Evolutionary conservation across 1,284 basidiomycete genomes (phyloP).

Genomic region (Coriolopsis trogii): DNA sequence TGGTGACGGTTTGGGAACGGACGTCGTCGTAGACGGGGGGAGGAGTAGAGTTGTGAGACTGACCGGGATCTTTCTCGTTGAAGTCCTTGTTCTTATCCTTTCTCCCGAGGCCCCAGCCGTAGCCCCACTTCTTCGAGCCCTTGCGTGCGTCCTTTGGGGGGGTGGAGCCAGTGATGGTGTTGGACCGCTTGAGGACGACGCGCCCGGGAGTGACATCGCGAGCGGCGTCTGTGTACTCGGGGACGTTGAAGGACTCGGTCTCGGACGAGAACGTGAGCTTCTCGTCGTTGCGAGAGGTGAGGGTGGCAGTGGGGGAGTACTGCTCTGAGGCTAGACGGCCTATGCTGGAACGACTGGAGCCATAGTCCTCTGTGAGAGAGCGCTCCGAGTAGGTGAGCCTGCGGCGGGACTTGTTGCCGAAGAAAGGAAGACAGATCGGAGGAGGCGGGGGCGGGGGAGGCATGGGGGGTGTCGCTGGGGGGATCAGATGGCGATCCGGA

Average conservation of each 20-base stretch:
- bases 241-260: slow-evolving; percentile 36
- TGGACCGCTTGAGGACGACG: slow-evolving; percentile 26
- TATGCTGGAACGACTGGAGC: slow-evolving; percentile 33
- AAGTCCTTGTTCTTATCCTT: slow-evolving; percentile 49
- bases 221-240: slow-evolving; percentile 30
- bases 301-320: slow-evolving; percentile 42
- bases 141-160: slow-evolving; percentile 16
- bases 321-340: slow-evolving; percentile 32
- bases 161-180: slow-evolving; percentile 28
- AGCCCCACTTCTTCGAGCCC: slow-evolving; percentile 50
- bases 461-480: slow-evolving; percentile 34
- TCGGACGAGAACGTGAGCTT: slow-evolving; percentile 43
- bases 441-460: slow-evolving; percentile 34
- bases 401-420: slow-evolving; percentile 30
- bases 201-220: slow-evolving; percentile 30
- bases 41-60: slow-evolving; percentile 28
- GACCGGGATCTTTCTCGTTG: slow-evolving; percentile 42
- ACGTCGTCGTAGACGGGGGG: too few species aligned
- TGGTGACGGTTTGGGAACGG: too few species aligned
- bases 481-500: slow-evolving; percentile 18
- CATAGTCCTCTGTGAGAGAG: slow-evolving; percentile 28
- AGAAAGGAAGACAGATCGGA: slow-evolving; percentile 33
- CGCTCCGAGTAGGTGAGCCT: slow-evolving; percentile 33
- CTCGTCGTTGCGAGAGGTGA: slow-evolving; percentile 39
- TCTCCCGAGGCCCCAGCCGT: slow-evolving; percentile 70